Evolutionary conservation across 2,329 filamentous ascomycete species (phyloP), one percentile per base, ranked within the genome.

Genomic region (Aspergillus pseudoglaucus): DNA sequence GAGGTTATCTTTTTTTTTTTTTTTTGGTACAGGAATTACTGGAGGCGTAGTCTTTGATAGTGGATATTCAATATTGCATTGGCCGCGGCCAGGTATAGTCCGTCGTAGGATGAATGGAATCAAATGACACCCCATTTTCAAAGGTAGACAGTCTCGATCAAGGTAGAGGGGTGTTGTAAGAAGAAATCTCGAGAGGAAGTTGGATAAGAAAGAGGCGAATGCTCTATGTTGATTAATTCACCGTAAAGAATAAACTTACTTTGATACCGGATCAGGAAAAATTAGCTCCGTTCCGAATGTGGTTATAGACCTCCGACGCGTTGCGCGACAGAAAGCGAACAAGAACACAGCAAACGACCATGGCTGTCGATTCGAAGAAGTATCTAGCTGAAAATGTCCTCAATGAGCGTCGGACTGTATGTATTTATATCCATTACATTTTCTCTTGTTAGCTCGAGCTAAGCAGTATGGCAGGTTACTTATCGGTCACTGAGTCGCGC

Each of bases 401-500:
- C 53, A 84, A 82, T 49, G 88, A 95, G 62, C 81, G 84, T 55
- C 81, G 81, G 54, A 78, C 85, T 53, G 87, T 91, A 69, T 62
- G 80, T 66, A 42, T 33, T 6, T 15, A 12, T 4, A 2, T 23
- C 3, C 15, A 10, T 37, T 3, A 30, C 38, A 17, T 22, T 22
- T 14, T 42, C 6, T 18, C 8, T 9, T 22, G 43, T 9, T 43
- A 10, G 46, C 38, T n/a, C 17, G 25, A 32, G 15, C 15, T 42
- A 9, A 20, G 32, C 50, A 20, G 50, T 52, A 20, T 50, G 46
- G 10, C 60, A 95, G 90, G 78, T 95, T 60, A 95, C 88, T 44
- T 97, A 96, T 74, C 85, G 90, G 44, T 75, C 85, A 43, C 72
- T 98, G 52, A 93, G 90, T 68, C 81, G 91, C 60, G 85, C 84